phyloP scores from a whole-genome alignment of 176 grass and related monocot genomes.

The Neostapfia colusana region DNA sequence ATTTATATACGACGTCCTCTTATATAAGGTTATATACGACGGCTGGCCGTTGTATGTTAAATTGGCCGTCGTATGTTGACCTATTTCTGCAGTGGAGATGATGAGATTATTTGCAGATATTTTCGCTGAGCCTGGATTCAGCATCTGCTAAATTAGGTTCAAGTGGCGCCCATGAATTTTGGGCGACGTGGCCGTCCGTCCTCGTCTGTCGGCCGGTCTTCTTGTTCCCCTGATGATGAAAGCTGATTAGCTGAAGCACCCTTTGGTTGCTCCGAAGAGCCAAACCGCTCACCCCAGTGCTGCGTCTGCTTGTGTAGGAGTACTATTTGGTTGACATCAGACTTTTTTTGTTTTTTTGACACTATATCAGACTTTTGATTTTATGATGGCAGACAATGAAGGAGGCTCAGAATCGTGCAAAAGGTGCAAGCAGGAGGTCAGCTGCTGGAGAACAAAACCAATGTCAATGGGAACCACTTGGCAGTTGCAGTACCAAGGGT shows the following conservation, averaged over 20 bases:
- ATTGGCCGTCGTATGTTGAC: too few species aligned
- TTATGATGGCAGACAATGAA: background rate
- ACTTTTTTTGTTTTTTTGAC: too few species aligned
- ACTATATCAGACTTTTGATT: background rate
- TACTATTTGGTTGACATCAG: background rate
- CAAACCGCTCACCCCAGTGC: background rate
- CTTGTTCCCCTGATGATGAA: background rate
- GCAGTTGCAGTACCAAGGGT: too few species aligned
- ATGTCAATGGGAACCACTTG: background rate
- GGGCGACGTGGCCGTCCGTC: background rate
- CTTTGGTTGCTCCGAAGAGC: constrained; percentile 16
- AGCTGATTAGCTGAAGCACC: background rate
- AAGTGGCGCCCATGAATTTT: background rate
- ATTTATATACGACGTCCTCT: too few species aligned
- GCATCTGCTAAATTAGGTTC: background rate
- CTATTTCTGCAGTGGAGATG: background rate
- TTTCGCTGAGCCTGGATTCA: background rate
- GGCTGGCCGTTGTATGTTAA: too few species aligned
- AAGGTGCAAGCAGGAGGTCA: background rate
- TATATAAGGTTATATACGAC: too few species aligned
- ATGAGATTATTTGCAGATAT: background rate
- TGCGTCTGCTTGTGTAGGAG: background rate
- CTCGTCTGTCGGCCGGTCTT: background rate
- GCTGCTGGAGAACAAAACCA: background rate
- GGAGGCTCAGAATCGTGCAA: background rate